A percentile compares a stretch with the other conserved stretches of the same genome.
phyloP scores from a whole-genome alignment of 2,329 filamentous ascomycete genomes.

The Sporothrix pallida region DNA sequence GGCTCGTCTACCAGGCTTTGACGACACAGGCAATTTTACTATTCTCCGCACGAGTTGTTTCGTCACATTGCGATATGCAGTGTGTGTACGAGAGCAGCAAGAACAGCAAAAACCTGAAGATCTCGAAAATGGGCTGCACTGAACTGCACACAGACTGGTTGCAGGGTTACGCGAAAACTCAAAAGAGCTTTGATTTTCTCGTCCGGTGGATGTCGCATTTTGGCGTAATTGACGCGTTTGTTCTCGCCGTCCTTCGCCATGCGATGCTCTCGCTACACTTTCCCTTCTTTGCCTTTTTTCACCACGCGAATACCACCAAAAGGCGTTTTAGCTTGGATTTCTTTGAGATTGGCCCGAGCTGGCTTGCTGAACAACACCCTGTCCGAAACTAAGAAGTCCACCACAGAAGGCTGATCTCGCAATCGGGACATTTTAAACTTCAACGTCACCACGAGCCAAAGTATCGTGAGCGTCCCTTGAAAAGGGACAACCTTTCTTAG shows the following conservation, averaged over 20 bases:
- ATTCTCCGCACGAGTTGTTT: slow-evolving; percentile 24
- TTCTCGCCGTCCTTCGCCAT: not conserved
- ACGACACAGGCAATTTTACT: slow-evolving; percentile 29
- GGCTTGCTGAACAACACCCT: too few relatives aligned
- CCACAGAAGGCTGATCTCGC: not conserved
- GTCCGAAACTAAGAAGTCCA: too few relatives aligned
- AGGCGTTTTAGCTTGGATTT: not conserved
- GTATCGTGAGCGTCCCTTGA: not conserved
- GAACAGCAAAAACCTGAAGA: not conserved
- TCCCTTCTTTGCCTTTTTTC: not conserved
- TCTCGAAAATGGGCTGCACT: not conserved
- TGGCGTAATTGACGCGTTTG: not conserved
- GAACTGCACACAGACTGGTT: not conserved
- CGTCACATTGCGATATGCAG: slow-evolving; percentile 30
- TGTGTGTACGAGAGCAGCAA: not conserved
- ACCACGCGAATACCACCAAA: slow-evolving; percentile 8
- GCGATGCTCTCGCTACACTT: slow-evolving; percentile 11
- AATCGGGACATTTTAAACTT: not conserved
- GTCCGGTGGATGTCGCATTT: not conserved
- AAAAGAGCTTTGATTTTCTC: slow-evolving; percentile 5
- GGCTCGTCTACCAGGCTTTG: slow-evolving; percentile 13
- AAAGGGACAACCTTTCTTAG: not conserved
- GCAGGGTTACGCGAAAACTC: not conserved
- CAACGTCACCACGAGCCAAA: not conserved
- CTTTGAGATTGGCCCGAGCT: not conserved